A percentile compares a stretch with the other conserved stretches of the same genome.
phyloP scores from a whole-genome alignment of 345 rosid species.

The Eucalyptus coolabah region DNA sequence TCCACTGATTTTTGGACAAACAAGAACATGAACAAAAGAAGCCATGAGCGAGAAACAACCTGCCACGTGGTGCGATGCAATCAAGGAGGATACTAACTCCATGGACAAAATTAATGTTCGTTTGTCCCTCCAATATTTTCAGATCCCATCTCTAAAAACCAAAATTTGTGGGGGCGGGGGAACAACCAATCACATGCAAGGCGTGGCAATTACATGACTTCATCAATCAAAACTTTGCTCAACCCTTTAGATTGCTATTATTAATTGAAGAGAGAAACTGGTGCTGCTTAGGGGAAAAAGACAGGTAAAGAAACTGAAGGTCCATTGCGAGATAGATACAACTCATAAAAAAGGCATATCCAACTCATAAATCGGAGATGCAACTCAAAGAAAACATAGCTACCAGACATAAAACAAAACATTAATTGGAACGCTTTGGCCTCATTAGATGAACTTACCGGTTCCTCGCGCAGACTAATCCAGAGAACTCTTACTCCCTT shows the following conservation, averaged over 20 bases:
- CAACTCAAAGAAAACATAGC: background rate
- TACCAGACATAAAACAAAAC: background rate
- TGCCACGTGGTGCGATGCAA: background rate
- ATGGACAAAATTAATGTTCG: background rate
- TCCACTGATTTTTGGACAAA: background rate
- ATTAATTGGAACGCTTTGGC: background rate
- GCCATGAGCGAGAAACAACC: background rate
- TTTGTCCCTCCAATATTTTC: background rate
- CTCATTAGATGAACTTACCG: constrained; percentile 23
- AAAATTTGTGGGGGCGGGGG: too few species aligned
- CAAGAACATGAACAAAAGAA: background rate
- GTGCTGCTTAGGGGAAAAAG: background rate
- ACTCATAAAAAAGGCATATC: background rate
- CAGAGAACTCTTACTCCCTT: constrained; percentile 57
- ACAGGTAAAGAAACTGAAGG: background rate
- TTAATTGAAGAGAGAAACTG: background rate
- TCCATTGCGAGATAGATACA: background rate
- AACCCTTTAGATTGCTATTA: background rate
- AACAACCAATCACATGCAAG: background rate
- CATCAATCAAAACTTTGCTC: background rate
- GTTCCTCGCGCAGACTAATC: constrained; percentile 94
- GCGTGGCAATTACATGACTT: background rate
- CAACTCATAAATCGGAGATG: background rate
- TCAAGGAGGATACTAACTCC: background rate
- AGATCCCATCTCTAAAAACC: background rate